Evolutionary conservation across 495 filamentous ascomycete species (phyloP).

Genomic region (Talaromyces liani): DNA sequence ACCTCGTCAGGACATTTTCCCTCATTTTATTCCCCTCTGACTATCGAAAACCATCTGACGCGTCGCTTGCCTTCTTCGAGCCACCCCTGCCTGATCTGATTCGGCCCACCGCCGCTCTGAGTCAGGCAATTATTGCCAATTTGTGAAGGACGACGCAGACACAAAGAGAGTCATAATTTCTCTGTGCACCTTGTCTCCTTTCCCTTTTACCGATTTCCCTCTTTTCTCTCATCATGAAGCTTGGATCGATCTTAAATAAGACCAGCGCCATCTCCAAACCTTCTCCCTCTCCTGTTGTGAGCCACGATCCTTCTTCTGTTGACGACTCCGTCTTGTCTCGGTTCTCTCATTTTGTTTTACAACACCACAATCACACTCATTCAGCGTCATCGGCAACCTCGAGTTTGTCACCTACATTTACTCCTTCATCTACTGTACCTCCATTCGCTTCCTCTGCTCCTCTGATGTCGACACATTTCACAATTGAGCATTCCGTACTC

Average conservation of each 20-base stretch:
- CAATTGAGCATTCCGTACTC: background rate
- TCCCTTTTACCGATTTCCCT: background rate
- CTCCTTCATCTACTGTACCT: background rate
- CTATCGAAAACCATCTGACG: background rate
- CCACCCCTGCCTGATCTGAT: background rate
- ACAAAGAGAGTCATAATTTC: constrained; percentile 4
- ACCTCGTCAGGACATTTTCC: background rate
- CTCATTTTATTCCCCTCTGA: background rate
- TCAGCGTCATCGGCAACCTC: background rate
- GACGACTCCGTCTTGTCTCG: constrained; percentile 2
- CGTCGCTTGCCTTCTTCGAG: background rate
- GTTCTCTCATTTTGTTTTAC: background rate
- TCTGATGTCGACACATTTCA: background rate
- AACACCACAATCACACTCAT: background rate
- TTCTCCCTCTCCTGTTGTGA: background rate
- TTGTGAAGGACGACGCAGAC: background rate
- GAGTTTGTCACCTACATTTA: background rate
- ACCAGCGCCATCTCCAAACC: background rate
- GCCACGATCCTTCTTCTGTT: background rate
- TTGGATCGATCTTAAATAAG: constrained; percentile 5
- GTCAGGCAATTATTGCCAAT: constrained; percentile 1
- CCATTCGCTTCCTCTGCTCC: background rate
- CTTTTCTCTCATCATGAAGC: background rate
- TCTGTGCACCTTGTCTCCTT: background rate
- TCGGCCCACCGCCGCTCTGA: background rate